Evolutionary conservation across 2,329 filamentous ascomycete species (phyloP), one percentile per base, ranked within the genome.

Genomic region (Penicillium rolfsii): DNA sequence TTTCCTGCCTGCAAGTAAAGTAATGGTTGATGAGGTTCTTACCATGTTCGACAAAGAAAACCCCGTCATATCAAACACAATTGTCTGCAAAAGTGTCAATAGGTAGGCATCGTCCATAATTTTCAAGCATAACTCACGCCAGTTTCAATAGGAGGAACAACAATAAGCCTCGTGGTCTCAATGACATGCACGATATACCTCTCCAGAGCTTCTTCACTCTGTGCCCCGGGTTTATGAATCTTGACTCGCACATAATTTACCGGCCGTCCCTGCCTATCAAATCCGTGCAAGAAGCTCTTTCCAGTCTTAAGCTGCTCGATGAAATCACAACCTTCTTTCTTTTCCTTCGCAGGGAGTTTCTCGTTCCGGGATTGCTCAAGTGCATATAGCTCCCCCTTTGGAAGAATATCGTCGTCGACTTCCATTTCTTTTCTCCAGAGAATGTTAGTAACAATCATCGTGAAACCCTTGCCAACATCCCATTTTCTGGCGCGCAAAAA

Each of bases 21-120:
- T 12, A 5, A 4, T 8, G 5, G 12, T 14, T 14, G 12, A 1
- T 5, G 2, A 8, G 11, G 68, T 43, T 22, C 79, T 71, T 77
- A 88, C 86, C 94, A 97, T 97, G 76, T 98, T 97, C 6, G 92
- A 90, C 80, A 97, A 84, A 9, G 90, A 91, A 75, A 97, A 97
- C 60, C 88, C 87, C 3, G 91, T 95, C 91, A 97, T 91, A 75
- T 98, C 94, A 72, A 98, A 98, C 36, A 98, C 80, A 64, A 98
- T 86, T 28, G 90, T 93, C 91, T 96, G 48, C 7, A 22, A 1
- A 26, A 0, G 14, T 40, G 55, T 64, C 45, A 64, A 58, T 24
- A 58, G 9, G 59, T 24, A 58, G 9, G n/a, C 14, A 41, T 45
- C 35, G 24, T 33, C 24, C 26, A 8, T n/a, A 30, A 4, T 8